Percentiles rank a stretch among this genome's conserved stretches.
phyloP scores from a whole-genome alignment of 2,329 filamentous ascomycete species.

The Botrytis paeoniae region DNA sequence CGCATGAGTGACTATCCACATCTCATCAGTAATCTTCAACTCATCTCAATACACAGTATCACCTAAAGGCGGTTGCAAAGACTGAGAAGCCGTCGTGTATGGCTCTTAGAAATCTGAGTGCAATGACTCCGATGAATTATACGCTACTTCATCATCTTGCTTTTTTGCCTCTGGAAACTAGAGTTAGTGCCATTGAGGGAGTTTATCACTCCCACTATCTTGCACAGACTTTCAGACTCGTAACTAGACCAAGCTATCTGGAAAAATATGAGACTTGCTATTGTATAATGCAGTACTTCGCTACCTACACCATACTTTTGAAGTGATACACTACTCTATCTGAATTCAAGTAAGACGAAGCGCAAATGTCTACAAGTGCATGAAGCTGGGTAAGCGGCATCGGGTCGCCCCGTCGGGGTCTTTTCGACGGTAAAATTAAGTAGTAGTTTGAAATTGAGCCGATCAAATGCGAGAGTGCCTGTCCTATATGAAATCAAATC shows the following conservation, averaged over 20 bases:
- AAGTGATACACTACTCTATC: neutral
- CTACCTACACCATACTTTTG: accelerated
- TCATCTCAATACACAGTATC: neutral
- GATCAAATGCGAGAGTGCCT: neutral
- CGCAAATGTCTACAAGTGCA: accelerated
- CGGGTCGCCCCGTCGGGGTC: accelerated
- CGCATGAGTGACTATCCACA: neutral
- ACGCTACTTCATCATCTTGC: neutral
- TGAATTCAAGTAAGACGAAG: neutral
- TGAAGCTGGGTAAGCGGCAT: accelerated
- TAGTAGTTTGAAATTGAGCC: neutral
- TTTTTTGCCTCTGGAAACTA: neutral
- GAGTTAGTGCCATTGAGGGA: neutral
- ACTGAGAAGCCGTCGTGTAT: accelerated
- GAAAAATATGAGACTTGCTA: accelerated
- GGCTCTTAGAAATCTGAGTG: too few relatives aligned
- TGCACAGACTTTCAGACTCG: accelerated
- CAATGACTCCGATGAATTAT: accelerated
- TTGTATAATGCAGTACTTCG: neutral
- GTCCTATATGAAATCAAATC: too few relatives aligned
- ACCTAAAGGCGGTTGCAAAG: neutral
- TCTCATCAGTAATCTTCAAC: neutral
- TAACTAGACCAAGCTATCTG: neutral
- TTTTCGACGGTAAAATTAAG: neutral
- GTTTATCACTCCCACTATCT: neutral